Evolutionary conservation across 768 basidiomycete species (phyloP), one percentile per base, ranked within the genome.

Genomic region (Boletus tomentosulus): DNA sequence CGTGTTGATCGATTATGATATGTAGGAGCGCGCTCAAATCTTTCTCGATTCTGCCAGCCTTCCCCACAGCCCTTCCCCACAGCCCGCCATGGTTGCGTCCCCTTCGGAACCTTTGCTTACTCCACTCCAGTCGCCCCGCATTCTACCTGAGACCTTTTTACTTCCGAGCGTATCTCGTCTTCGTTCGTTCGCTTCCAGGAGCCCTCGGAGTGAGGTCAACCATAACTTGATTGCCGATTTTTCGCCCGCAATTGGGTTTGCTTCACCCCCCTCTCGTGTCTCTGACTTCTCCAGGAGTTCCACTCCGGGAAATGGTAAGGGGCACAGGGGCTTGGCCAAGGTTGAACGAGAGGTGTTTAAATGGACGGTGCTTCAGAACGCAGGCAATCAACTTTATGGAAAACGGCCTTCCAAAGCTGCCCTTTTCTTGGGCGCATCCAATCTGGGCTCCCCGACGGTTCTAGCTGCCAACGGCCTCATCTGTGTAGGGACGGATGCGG

Each of bases 381-480:
- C 89, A 10, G 78, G 77, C 1, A 73, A 81, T 27, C 78, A 83
- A 4, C 65, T 92, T 28, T 87, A 79, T 60, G 71, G 69, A 15
- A 74, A 74, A 35, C 67, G 74, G 1, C 71, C 82, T 1, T 76
- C 77, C 50, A 91, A 89, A 58, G 81, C 81, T 24, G 77, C 84
- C 5, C 73, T 80, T 37, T 64, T 90, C 1, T 75, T 89, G 25
- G 87, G 86, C 0, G 72, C 82, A 1, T 73, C 80, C 3, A 66
- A 76, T 16, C 62, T 77, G 13, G 91, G 90, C 1, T 73, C 71
- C 1, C 94, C 96, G 6, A 93, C 87, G 0, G 89, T 88, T 9
- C 67, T 98, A 52, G 83, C 87, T 10, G 88, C 89, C 12, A 91
- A 90, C 62, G 95, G 94, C 0, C 72, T 95, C 52, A 82, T 99